Evolutionary conservation across 2,329 filamentous ascomycete species (phyloP).

Genomic region (Cladorrhinum sp.): DNA sequence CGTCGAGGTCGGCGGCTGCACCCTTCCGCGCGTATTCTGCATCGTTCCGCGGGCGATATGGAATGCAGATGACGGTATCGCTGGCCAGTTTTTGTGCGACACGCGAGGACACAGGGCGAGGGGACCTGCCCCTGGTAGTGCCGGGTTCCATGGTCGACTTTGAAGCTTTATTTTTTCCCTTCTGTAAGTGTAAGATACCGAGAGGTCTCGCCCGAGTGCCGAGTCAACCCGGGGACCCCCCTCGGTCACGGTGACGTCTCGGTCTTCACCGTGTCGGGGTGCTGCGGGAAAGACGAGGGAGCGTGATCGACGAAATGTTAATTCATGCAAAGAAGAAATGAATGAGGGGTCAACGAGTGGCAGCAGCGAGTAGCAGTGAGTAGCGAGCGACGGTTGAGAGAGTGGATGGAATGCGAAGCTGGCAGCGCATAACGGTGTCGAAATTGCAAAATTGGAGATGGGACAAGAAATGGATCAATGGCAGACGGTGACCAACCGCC

Average conservation of each 20-base stretch:
- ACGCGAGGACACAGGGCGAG: slow-evolving; percentile 20
- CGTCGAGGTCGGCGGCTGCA: slow-evolving; percentile 20
- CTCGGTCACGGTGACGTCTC: slow-evolving; percentile 16
- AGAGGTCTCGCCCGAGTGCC: slow-evolving; percentile 13
- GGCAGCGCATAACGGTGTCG: not conserved
- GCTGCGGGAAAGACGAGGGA: slow-evolving; percentile 13
- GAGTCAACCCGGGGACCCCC: slow-evolving; percentile 9
- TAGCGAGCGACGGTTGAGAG: not conserved
- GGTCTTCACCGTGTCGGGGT: slow-evolving; percentile 4
- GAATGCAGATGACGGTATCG: slow-evolving; percentile 23
- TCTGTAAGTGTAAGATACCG: slow-evolving; percentile 12
- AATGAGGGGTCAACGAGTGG: not conserved
- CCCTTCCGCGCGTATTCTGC: slow-evolving; percentile 21
- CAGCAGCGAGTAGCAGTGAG: not conserved
- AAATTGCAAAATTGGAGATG: not conserved
- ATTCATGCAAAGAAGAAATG: slow-evolving; percentile 15
- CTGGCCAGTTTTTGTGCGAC: slow-evolving; percentile 27
- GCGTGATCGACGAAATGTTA: slow-evolving; percentile 13
- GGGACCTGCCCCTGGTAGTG: slow-evolving; percentile 25
- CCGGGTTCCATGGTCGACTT: slow-evolving; percentile 23
- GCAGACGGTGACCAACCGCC: not conserved
- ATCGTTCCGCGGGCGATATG: slow-evolving; percentile 23
- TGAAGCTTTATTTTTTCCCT: not conserved
- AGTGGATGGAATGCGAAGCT: not conserved
- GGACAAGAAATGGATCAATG: slow-evolving; percentile 11